Evolutionary conservation across 495 filamentous ascomycete species (phyloP), one percentile per base, ranked within the genome.

Genomic region (Pyrenopolyporus hunteri): DNA sequence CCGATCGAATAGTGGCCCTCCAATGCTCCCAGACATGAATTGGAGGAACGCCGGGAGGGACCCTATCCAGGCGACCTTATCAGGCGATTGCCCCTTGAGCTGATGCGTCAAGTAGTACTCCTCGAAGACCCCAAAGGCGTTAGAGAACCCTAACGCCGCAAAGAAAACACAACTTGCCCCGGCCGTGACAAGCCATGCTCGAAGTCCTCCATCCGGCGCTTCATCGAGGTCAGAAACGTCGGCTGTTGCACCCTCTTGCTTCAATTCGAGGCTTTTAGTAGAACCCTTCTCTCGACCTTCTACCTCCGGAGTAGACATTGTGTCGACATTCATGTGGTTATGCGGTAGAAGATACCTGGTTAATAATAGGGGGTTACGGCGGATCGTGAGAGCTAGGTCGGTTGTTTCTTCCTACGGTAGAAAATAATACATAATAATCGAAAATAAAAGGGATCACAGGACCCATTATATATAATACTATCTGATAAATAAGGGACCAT

Each of bases 121-220:
- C 58, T 86, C 72, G 58, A 88, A 89, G 10, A 84, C 67, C 6
- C 86, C 87, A 46, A 88, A 87, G 0, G 84, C 77, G 71, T 88
- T 88, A 37, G 83, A 53, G 68, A 85, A 86, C 7, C 87, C 87
- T 2, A 87, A 70, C 3, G 76, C 76, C 49, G 76, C 82, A 68
- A 88, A 87, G 55, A 76, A 72, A 29, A 76, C 57, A 28, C 55
- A 69, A 11, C 23, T 59, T 2, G 61, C 59, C 2, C 72, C 73
- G 25, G 36, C 20, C 4, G 66, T 67, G 17, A 70, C 70, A 10
- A 74, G 66, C 72, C 72, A 77, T 11, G 74, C 74, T 45, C 44
- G 47, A 28, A 67, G 36, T 17, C 74, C 73, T 39, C 74, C 73
- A 23, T 77, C 72, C 9, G 73, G 73, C 11, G 59, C 52, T 52